Evolutionary conservation across 208 protist species (phyloP), one percentile per base, ranked within the genome.

Genomic region (Crithidia fasciculata): DNA sequence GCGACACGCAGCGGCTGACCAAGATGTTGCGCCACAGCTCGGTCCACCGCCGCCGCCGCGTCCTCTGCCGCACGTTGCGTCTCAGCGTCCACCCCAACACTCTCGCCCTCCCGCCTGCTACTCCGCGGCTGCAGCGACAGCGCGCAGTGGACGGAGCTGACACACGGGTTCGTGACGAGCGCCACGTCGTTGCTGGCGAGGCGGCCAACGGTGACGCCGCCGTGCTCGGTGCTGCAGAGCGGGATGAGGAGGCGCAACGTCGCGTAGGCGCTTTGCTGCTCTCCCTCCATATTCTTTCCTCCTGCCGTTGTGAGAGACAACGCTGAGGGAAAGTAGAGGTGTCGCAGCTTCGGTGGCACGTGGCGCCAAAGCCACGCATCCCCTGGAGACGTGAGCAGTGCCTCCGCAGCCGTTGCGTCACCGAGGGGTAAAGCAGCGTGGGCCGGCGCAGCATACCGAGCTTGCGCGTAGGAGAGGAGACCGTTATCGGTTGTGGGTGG

Each of bases 81-180:
- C 39, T 56, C 57, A 8, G 43, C 53, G 50, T 59, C 52, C 7
- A 8, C n/a, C 36, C 18, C 56, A 52, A n/a, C 2, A 28, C 58
- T 16, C n/a, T 49, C 43, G 4, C 44, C 43, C 40, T 43, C 40
- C 5, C 60, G 50, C 7, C 60, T 68, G 37, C 54, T 28, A 28
- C 28, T 54, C 54, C 37, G n/a, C 0, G 56, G 58, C 60, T 56
- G 64, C 28, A n/a, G 40, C 8, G 55, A 71, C 10, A 84, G 44
- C 8, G 76, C 58, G 66, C 85, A 90, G 55, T 90, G 85, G 19
- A 90, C 75, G 37, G 74, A 70, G 76, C 85, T 90, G 47, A 90
- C 71, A 59, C 76, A 90, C 4, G 82, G 82, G 61, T 87, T 90
- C 2, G 70, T 61, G n/a, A 57, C 10, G 57, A 90, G 56, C 40